Base-by-base conservation (phyloP, 2,329 filamentous ascomycete species). In the Mycosphaerella sp. region DNA sequence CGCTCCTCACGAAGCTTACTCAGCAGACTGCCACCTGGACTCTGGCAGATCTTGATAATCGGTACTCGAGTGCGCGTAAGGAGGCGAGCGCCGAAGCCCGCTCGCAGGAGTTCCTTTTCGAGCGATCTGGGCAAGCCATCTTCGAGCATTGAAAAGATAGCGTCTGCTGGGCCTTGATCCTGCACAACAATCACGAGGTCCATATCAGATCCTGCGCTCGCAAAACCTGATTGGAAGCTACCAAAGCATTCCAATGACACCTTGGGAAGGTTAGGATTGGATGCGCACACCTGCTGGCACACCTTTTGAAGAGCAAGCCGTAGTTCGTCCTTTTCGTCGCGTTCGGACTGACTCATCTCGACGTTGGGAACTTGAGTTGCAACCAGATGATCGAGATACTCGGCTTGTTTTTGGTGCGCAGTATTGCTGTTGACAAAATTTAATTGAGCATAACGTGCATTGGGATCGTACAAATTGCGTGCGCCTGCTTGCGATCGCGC, bases 121-220 rank as follows among this genome's bases (percentile, higher is more conserved):
- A 95, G 71, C 6, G 91, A 66, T 23, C 87, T 80, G 1, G 89
- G 89, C 52, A 93, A 76, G 48, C 79, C 74, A 43, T 78, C 72
- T 17, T 70, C 66, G 1, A 85, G 85, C 46, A 67, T 61, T 9
- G 64, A 66, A 48, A 67, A 65, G 57, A 59, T 56, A 9, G 66
- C 62, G 12, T 60, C 53, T 26, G 52, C 56, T 6, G 61, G 57
- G 39, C 49, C 56, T 6, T 62, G 53, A 21, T 66, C 60, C 48
- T 66, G 81, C 1, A 87, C 85, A 4, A 93, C 74, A 34, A 95
- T 79, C 7, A 85, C 87, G 31, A 95, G 79, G 69, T 96, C 91
- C 85, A 95, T 89, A 65, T 95, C 90, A 1, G 90, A 92, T n/a
- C 83, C 82, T 63, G 87, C 87, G 9, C 87, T 89, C 3, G 88